A percentile compares a stretch with the other conserved stretches of the same genome.
Conservation (phyloP, 2,329 filamentous ascomycete species). For the Fusarium nelsonii region DNA sequence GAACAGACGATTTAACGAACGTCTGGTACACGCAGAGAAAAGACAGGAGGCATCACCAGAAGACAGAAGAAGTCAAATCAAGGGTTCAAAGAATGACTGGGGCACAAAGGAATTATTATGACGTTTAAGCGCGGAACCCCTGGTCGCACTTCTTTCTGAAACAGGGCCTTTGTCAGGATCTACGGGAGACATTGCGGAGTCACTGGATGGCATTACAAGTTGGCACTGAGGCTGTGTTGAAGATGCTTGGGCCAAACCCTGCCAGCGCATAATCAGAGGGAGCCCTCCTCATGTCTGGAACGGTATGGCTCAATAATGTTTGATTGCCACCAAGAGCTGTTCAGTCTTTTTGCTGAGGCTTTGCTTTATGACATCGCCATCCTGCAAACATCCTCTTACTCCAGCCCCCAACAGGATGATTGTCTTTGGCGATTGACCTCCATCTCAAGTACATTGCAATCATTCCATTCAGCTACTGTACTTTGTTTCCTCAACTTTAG, state of each 20-base stretch:
- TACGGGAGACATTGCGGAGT: constrained; percentile 27
- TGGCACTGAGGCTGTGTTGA: constrained; percentile 44
- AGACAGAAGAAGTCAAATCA: constrained; percentile 5
- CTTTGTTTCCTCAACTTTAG: too few relatives aligned
- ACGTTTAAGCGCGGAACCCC: constrained; percentile 49
- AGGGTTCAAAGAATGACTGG: constrained; percentile 32
- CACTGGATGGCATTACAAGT: constrained; percentile 42
- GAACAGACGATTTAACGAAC: constrained; percentile 5
- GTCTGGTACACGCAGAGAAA: constrained; percentile 9
- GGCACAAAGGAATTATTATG: constrained; percentile 39
- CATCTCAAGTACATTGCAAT: constrained; percentile 7
- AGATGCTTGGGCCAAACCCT: constrained; percentile 27
- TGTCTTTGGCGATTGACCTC: background rate
- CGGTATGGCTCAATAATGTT: background rate
- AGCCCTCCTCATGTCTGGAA: background rate
- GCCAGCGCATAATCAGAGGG: constrained; percentile 38
- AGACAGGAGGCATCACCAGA: constrained; percentile 28
- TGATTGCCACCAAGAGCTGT: constrained; percentile 6
- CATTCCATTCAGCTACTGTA: too few relatives aligned
- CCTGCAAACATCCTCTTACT: background rate
- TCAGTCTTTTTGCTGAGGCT: background rate
- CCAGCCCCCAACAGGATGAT: constrained; percentile 1
- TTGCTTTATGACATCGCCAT: constrained; percentile 5
- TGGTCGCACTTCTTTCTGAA: constrained; percentile 40
- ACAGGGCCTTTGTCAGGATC: constrained; percentile 42